Evolutionary conservation across 306 rosid species (phyloP).

Genomic region (Styphnolobium japonicum): DNA sequence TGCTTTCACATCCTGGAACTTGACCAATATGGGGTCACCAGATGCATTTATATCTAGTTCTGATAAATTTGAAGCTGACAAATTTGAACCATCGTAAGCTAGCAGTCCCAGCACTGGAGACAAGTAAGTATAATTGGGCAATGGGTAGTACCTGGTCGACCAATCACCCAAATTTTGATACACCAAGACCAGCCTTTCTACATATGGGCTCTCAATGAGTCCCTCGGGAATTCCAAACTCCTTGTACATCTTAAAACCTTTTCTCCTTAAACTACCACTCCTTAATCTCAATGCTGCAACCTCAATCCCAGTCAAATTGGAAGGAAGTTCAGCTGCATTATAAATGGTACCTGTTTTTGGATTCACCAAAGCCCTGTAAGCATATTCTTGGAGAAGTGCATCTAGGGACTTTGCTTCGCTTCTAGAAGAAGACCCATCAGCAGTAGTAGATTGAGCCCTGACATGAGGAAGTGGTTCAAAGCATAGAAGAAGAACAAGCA

Average conservation of each 20-base stretch:
- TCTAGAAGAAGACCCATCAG: conserved; percentile 28
- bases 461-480: conserved; percentile 41
- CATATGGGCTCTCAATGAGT: conserved; percentile 59
- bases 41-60: conserved; percentile 49
- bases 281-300: conserved; percentile 63
- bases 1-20: conserved; percentile 45
- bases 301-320: conserved; percentile 52
- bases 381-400: conserved; percentile 54
- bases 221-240: conserved; percentile 66
- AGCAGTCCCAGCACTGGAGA: conserved; percentile 86
- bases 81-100: conserved; percentile 66
- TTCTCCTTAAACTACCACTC: conserved; percentile 84
- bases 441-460: conserved; percentile 37
- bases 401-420: conserved; percentile 40
- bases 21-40: conserved; percentile 48
- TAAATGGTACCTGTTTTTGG: conserved; percentile 62
- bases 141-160: conserved; percentile 57
- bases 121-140: conserved; percentile 64
- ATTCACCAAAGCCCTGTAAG: conserved; percentile 47
- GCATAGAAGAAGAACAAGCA: conserved; percentile 45
- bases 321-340: conserved; percentile 40
- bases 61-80: conserved; percentile 51
- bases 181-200: conserved; percentile 78
- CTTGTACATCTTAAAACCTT: conserved; percentile 51
- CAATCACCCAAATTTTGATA: conserved; percentile 77